Conservation (phyloP, 441 rosid genomes). For the Aquilaria agallochum region DNA sequence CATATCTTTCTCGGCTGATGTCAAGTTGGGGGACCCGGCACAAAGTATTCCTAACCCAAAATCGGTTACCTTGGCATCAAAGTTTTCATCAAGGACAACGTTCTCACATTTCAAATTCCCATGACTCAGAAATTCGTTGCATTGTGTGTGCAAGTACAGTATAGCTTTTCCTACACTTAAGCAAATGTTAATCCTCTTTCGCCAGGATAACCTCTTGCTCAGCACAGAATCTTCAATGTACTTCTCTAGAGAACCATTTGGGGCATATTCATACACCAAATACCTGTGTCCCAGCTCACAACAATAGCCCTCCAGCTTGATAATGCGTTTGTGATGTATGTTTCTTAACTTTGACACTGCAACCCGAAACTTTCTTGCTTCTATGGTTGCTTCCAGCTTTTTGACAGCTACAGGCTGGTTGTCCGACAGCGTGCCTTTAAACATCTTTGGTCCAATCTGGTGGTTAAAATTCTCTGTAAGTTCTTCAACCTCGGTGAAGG, state of each 20-base stretch:
- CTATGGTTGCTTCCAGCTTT: constrained; percentile 42
- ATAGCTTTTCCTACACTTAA: constrained; percentile 61
- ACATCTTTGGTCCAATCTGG: constrained; percentile 52
- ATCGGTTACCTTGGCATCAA: constrained; percentile 64
- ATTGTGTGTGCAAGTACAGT: constrained; percentile 64
- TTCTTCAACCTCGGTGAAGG: constrained; percentile 56
- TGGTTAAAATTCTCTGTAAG: constrained; percentile 52
- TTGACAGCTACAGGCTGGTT: constrained; percentile 51
- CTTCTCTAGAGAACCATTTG: constrained; percentile 51
- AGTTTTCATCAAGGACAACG: constrained; percentile 53
- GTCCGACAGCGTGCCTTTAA: constrained; percentile 54
- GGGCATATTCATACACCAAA: constrained; percentile 63
- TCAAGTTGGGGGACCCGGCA: constrained; percentile 20
- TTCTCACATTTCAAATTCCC: constrained; percentile 73
- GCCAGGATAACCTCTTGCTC: constrained; percentile 60
- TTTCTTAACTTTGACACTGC: constrained; percentile 61
- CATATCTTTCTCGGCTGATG: constrained; percentile 58
- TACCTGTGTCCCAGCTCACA: constrained; percentile 51
- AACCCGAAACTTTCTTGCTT: constrained; percentile 67
- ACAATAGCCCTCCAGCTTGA: constrained; percentile 74
- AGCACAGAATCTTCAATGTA: constrained; percentile 47
- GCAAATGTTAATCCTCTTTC: constrained; percentile 51
- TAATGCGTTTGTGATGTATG: constrained; percentile 74
- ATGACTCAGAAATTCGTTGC: constrained; percentile 75
- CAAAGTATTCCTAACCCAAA: constrained; percentile 37